Conservation (phyloP, 805 yeast species). For the Sugiyamaella valdiviana region DNA sequence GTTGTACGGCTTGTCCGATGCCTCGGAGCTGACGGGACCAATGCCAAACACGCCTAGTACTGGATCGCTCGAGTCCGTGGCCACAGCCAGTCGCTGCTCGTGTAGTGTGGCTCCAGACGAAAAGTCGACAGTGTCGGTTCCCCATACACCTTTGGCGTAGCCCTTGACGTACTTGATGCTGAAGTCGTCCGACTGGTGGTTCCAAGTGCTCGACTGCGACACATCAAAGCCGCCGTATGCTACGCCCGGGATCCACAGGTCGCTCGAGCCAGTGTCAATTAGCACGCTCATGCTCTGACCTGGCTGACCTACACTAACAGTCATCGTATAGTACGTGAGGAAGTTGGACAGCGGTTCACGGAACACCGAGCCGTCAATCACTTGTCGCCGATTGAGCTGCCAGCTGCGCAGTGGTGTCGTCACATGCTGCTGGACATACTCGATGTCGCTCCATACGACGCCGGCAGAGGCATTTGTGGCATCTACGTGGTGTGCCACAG, state of each 20-base stretch:
- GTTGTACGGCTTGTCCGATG: conserved; percentile 36
- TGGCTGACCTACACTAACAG: conserved; percentile 47
- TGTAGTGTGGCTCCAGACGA: conserved; percentile 52
- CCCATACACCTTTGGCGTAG: conserved; percentile 53
- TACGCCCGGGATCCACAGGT: conserved; percentile 47
- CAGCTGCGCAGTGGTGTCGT: not conserved
- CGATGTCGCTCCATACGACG: conserved; percentile 9
- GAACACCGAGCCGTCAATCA: conserved; percentile 5
- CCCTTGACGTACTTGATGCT: conserved; percentile 37
- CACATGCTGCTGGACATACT: conserved; percentile 11
- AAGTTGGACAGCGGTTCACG: conserved; percentile 23
- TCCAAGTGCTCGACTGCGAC: conserved; percentile 14
- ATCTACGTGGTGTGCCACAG: not conserved
- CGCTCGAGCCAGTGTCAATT: conserved; percentile 66
- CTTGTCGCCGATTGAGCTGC: conserved; percentile 8
- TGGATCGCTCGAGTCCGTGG: conserved; percentile 55
- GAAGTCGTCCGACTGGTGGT: conserved; percentile 17
- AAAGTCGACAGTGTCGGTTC: conserved; percentile 31
- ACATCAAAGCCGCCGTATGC: conserved; percentile 19
- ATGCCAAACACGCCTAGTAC: conserved; percentile 22
- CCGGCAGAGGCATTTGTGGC: not conserved
- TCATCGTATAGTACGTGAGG: conserved; percentile 30
- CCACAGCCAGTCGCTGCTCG: conserved; percentile 52
- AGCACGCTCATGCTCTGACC: conserved; percentile 47
- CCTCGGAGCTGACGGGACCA: conserved; percentile 21